phyloP scores from a whole-genome alignment of 441 rosid genomes.

The Aleurites moluccanus region DNA sequence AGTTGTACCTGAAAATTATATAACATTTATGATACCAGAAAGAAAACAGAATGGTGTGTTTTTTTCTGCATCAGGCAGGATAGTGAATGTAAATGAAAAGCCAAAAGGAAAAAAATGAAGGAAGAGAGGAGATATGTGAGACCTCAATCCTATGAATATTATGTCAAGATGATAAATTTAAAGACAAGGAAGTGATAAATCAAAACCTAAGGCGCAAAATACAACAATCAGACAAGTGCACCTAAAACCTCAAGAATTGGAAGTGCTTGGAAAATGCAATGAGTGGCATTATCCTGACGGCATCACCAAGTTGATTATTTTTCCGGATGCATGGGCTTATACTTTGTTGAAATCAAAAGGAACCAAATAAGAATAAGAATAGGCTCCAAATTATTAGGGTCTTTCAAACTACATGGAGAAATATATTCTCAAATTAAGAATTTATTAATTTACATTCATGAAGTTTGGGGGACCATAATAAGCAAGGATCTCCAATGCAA shows the following conservation, averaged over 20 bases:
- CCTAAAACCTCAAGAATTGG: neutral
- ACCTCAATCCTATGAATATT: neutral
- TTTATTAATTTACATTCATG: neutral
- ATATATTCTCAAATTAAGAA: neutral
- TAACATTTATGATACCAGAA: neutral
- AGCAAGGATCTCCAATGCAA: neutral
- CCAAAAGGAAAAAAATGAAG: no score
- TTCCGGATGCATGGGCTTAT: neutral
- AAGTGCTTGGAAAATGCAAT: neutral
- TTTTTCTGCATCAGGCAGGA: conserved; percentile 1
- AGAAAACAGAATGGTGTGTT: neutral
- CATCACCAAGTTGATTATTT: neutral
- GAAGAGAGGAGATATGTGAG: neutral
- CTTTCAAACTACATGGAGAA: neutral
- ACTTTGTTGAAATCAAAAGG: neutral
- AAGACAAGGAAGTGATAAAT: neutral
- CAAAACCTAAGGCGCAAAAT: neutral
- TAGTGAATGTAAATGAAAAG: neutral
- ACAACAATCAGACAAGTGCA: neutral
- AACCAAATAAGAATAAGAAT: neutral
- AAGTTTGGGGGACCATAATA: neutral
- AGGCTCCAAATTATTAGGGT: neutral
- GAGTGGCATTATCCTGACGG: neutral
- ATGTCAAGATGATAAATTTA: neutral
- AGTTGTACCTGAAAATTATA: conserved; percentile 55